Evolutionary conservation across 192 early-diverging fungal genomes (phyloP).

Genomic region (Kappamyces sp.): DNA sequence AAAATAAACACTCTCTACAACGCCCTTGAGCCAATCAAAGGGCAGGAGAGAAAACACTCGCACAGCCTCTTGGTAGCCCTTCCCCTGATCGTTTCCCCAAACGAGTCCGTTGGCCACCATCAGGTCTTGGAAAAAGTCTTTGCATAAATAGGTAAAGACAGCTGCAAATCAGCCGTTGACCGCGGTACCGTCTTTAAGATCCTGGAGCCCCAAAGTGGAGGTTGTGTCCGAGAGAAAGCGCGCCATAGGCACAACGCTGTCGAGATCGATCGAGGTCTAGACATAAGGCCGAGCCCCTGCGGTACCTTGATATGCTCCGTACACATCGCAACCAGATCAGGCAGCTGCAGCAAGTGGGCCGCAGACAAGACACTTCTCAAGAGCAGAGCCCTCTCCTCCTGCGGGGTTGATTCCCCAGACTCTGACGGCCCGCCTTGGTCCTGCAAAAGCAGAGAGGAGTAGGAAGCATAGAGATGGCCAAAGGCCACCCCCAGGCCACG

Average conservation of each 20-base stretch:
- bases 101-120: conserved; percentile 27
- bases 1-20: conserved; percentile 47
- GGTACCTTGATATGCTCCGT: conserved; percentile 41
- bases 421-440: conserved; percentile 3
- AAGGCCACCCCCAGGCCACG: conserved; percentile 48
- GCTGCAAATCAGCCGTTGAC: too few relatives aligned
- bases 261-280: conserved; percentile 3
- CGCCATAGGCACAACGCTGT: background rate
- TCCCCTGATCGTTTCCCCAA: conserved; percentile 44
- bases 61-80: conserved; percentile 46
- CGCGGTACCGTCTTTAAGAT: conserved; percentile 47
- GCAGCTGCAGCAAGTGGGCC: conserved; percentile 40
- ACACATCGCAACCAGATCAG: conserved; percentile 32
- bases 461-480: conserved; percentile 48
- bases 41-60: conserved; percentile 46
- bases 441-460: conserved; percentile 23
- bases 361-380: conserved; percentile 44
- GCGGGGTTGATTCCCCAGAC: conserved; percentile 8
- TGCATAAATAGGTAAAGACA: conserved; percentile 42
- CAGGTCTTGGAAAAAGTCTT: conserved; percentile 44
- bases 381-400: conserved; percentile 23
- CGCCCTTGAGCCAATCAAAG: conserved; percentile 58
- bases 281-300: background rate
- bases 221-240: background rate
- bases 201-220: conserved; percentile 20